phyloP scores from a whole-genome alignment of 768 basidiomycete genomes.

The Pleurotus giganteus region DNA sequence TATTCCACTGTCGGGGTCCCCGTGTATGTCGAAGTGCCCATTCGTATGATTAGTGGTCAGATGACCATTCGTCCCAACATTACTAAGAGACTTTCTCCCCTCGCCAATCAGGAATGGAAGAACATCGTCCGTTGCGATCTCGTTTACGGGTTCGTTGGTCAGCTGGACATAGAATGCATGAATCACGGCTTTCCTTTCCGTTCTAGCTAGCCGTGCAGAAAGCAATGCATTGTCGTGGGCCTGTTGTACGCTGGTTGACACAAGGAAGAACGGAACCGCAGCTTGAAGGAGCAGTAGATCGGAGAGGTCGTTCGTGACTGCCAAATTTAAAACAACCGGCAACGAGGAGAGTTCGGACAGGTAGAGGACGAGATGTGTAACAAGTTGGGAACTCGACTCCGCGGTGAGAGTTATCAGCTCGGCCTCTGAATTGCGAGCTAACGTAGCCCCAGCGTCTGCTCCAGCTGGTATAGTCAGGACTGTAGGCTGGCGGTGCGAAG shows the following conservation, averaged over 20 bases:
- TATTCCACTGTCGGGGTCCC: conserved; percentile 14
- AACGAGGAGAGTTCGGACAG: conserved; percentile 63
- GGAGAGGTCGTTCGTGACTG: conserved; percentile 63
- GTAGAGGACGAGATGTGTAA: conserved; percentile 63
- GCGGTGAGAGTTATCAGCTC: conserved; percentile 63
- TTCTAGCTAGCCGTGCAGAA: conserved; percentile 74
- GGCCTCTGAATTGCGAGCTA: conserved; percentile 45
- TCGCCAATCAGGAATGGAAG: conserved; percentile 57
- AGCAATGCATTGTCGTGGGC: conserved; percentile 90
- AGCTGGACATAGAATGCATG: conserved; percentile 70
- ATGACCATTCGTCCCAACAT: conserved; percentile 34
- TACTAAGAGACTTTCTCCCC: conserved; percentile 31
- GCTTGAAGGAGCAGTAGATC: conserved; percentile 75
- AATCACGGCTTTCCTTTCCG: conserved; percentile 73
- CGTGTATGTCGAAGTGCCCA: conserved; percentile 25
- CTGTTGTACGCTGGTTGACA: conserved; percentile 74
- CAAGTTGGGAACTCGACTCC: conserved; percentile 42
- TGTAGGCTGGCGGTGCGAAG: conserved; percentile 35
- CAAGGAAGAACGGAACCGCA: conserved; percentile 77
- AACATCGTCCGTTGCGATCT: conserved; percentile 59
- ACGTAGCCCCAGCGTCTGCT: conserved; percentile 61
- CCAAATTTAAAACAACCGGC: conserved; percentile 73
- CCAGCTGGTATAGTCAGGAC: conserved; percentile 55
- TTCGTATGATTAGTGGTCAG: conserved; percentile 26
- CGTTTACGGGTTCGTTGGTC: conserved; percentile 38